Evolutionary conservation across 1,139 yeast species (phyloP), one percentile per base, ranked within the genome.

Genomic region (Pneumocystis sp.): DNA sequence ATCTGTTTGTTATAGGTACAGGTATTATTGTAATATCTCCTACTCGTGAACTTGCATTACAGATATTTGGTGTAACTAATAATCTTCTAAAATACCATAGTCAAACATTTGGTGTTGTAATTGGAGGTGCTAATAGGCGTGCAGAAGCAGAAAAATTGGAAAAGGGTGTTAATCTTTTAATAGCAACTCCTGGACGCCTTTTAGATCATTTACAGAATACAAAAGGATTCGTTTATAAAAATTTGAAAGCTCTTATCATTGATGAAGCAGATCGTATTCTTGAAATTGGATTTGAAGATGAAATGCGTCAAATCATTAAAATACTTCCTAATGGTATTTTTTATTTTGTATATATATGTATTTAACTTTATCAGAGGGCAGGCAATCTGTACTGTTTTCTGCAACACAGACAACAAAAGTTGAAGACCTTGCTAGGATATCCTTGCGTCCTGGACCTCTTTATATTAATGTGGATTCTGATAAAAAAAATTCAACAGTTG

Each of bases 391-490:
- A 97, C 80, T 93, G 71, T 93, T 95, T 75, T 90, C 97, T 19
- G 98, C 99, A 63, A 93, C 99, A 0, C 99, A 93, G 76, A 93
- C 99, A 59, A 93, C 97, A 62, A 95, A 95, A 79, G 98, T 93
- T 69, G 97, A 93, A 75, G 99, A 95, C 78, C 81, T 93, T 74
- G 98, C 98, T 31, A 84, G 99, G 77, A 93, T 95, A 65, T 93
- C 98, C 5, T 81, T 95, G 72, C 85, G 96, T 75, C 86, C 93
- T 64, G 97, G 97, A 61, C 99, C 98, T 25, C 82, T 95, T 68
- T 95, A 91, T 76, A 93, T 93, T 70, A 93, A 93, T 72, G 99
- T 95, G 66, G 87, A 89, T 63, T 89, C 87, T 73, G 75, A 76
- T 31, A 68, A 68, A 50, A 81, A 84, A 64, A 84, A 83, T 1